phyloP scores from a whole-genome alignment of 345 rosid species.

The Syzygium aromaticum region DNA sequence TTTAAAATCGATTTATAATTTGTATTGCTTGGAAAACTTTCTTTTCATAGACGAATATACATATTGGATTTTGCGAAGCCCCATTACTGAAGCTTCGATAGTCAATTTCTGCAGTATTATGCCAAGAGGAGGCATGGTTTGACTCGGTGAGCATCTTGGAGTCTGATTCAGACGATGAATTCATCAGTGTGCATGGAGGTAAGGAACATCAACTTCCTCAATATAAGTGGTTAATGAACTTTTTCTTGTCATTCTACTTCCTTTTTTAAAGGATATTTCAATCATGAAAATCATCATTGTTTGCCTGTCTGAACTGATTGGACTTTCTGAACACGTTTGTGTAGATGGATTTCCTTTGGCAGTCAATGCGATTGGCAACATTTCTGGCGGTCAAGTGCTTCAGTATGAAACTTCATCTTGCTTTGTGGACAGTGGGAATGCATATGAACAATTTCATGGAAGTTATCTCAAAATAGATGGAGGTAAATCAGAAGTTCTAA shows the following conservation, averaged over 20 bases:
- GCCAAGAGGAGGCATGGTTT: slow-evolving; percentile 71
- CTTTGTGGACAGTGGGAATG: slow-evolving; percentile 36
- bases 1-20: not conserved
- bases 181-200: slow-evolving; percentile 69
- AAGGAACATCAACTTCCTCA: slow-evolving; percentile 3
- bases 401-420: slow-evolving; percentile 63
- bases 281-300: not conserved
- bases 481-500: slow-evolving; percentile 10
- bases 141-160: slow-evolving; percentile 72
- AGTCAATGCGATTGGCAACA: slow-evolving; percentile 26
- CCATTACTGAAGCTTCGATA: not conserved
- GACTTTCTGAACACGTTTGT: not conserved
- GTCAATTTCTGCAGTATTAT: slow-evolving; percentile 22
- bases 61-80: not conserved
- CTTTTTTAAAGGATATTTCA: not conserved
- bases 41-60: not conserved
- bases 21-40: not conserved
- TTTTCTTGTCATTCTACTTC: not conserved
- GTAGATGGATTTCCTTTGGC: slow-evolving; percentile 44
- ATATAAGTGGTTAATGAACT: not conserved
- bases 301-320: not conserved
- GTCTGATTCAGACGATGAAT: slow-evolving; percentile 89
- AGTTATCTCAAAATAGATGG: slow-evolving; percentile 58
- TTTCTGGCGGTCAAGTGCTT: slow-evolving; percentile 51
- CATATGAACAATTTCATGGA: slow-evolving; percentile 58